Evolutionary conservation across 306 rosid species (phyloP).

Genomic region (Myrica gale): DNA sequence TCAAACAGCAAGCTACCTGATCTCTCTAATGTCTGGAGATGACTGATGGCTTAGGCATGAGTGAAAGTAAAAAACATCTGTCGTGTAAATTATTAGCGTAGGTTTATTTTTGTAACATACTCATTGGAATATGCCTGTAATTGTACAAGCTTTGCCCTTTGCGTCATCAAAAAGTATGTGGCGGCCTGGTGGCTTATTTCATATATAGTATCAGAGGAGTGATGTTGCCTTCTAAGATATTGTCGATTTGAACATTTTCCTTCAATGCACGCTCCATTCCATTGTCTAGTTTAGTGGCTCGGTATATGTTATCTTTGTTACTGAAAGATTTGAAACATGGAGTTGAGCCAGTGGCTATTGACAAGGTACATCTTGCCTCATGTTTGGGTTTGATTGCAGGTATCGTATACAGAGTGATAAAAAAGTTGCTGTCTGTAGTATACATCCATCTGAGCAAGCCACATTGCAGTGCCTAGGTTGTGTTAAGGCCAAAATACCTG

Average conservation of each 20-base stretch:
- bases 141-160: neutral
- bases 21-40: neutral
- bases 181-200: neutral
- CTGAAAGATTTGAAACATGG: slow-evolving; percentile 4
- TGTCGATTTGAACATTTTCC: neutral
- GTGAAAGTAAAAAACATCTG: neutral
- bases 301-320: neutral
- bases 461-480: slow-evolving; percentile 91
- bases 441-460: slow-evolving; percentile 95
- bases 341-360: slow-evolving; percentile 1
- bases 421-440: slow-evolving; percentile 81
- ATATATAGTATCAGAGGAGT: neutral
- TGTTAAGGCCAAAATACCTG: slow-evolving; percentile 75
- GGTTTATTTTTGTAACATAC: neutral
- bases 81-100: neutral
- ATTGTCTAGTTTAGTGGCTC: neutral
- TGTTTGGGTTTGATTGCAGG: slow-evolving; percentile 52
- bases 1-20: neutral
- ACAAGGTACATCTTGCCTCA: slow-evolving; percentile 15
- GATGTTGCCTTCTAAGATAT: neutral
- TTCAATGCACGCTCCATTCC: neutral
- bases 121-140: neutral
- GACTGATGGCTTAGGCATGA: neutral
- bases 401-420: slow-evolving; percentile 89
- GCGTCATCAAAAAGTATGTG: neutral